phyloP scores from a whole-genome alignment of 768 basidiomycete genomes.

The Suillus subaureus region DNA sequence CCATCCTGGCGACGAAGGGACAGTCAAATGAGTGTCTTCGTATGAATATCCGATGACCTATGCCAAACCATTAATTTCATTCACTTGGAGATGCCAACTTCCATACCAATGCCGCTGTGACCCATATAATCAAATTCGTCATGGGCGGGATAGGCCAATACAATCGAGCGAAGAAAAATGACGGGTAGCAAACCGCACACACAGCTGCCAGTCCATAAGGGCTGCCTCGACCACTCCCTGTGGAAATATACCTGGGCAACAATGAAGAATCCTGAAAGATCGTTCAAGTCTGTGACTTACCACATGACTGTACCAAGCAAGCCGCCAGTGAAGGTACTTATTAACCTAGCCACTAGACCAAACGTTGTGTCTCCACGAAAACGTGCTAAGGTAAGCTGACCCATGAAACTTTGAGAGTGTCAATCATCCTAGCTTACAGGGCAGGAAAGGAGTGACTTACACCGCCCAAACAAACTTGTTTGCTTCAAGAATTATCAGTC shows the following conservation, averaged over 20 bases:
- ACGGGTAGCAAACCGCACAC: constrained; percentile 68
- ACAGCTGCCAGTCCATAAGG: constrained; percentile 72
- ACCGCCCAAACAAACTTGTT: constrained; percentile 74
- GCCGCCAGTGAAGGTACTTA: constrained; percentile 68
- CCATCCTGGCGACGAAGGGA: constrained; percentile 55
- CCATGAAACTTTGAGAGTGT: constrained; percentile 58
- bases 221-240: constrained; percentile 60
- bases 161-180: constrained; percentile 69
- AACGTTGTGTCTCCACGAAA: constrained; percentile 79
- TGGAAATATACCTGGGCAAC: constrained; percentile 63
- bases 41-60: constrained; percentile 79
- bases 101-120: constrained; percentile 59
- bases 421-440: neutral
- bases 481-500: constrained; percentile 35
- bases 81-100: neutral
- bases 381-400: constrained; percentile 67
- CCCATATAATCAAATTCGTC: constrained; percentile 69
- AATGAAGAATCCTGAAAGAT: neutral
- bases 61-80: neutral
- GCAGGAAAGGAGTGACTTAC: constrained; percentile 37
- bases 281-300: constrained; percentile 38
- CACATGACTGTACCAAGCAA: constrained; percentile 66
- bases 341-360: constrained; percentile 59
- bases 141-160: constrained; percentile 77
- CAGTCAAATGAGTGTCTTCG: constrained; percentile 52